These are phyloP conservation scores for Aspergillus felis DNA, from an alignment of 2,329 filamentous ascomycete genomes.

Conservation along the genomic window DNA sequence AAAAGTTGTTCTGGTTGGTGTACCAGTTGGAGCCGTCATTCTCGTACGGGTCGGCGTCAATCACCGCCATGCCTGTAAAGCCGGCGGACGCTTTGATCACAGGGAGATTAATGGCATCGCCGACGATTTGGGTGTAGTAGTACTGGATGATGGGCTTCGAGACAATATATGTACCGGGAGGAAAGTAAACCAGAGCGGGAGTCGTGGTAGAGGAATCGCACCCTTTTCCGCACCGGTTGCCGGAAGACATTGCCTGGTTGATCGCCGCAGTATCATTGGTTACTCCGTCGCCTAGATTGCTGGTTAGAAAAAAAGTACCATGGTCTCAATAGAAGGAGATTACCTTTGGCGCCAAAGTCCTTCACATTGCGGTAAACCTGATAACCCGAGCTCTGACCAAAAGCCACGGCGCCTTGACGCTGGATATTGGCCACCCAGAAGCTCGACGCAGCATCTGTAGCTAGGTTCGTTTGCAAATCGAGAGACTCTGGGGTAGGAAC, in stretches of 20 bases:
- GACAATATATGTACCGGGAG: conserved; percentile 78
- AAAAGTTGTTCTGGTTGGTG: conserved; percentile 80
- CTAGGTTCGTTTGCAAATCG: conserved; percentile 10
- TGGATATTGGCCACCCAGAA: conserved; percentile 72
- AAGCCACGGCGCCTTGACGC: conserved; percentile 66
- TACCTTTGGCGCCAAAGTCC: conserved; percentile 69
- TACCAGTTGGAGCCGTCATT: conserved; percentile 67
- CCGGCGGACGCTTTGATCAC: conserved; percentile 67
- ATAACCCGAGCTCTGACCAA: conserved; percentile 55
- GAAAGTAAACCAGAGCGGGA: conserved; percentile 89
- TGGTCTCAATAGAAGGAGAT: conserved; percentile 28
- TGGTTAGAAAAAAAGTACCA: conserved; percentile 16
- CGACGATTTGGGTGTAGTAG: conserved; percentile 92
- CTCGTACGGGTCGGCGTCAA: conserved; percentile 84
- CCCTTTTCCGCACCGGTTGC: conserved; percentile 70
- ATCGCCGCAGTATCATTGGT: conserved; percentile 87
- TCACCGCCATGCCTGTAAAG: conserved; percentile 82
- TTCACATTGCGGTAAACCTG: conserved; percentile 73
- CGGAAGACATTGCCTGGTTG: conserved; percentile 75
- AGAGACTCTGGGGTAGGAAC: conserved; percentile 24
- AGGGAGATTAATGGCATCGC: conserved; percentile 69
- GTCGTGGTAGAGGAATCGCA: conserved; percentile 82
- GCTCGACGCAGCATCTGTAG: conserved; percentile 32
- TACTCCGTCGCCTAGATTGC: conserved; percentile 53
- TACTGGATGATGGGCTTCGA: conserved; percentile 74